Percentiles rank a stretch among this genome's conserved stretches.
Conservation (phyloP, 805 yeast species). For the Kuraishia piskuri region DNA sequence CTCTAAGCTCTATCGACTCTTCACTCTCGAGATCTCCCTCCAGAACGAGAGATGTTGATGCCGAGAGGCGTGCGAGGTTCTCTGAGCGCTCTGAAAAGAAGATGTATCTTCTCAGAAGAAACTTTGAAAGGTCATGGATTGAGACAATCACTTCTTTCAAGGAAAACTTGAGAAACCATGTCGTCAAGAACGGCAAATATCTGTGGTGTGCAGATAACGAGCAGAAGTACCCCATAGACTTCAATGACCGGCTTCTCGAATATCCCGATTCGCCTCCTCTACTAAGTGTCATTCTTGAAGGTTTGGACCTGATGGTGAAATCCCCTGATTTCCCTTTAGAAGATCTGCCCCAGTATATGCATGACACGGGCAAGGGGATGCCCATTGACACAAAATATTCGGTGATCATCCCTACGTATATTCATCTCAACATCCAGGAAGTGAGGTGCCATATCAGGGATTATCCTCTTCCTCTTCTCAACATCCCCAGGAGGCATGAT, state of each 20-base stretch:
- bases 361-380: slow-evolving; percentile 73
- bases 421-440: slow-evolving; percentile 52
- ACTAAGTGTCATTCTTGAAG: slow-evolving; percentile 36
- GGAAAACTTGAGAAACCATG: slow-evolving; percentile 28
- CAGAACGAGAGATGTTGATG: not conserved
- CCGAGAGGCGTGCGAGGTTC: not conserved
- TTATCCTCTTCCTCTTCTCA: slow-evolving; percentile 76
- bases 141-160: slow-evolving; percentile 44
- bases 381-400: slow-evolving; percentile 67
- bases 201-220: slow-evolving; percentile 31
- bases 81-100: slow-evolving; percentile 7
- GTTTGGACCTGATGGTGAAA: slow-evolving; percentile 34
- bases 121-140: slow-evolving; percentile 56
- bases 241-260: slow-evolving; percentile 38
- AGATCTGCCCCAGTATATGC: slow-evolving; percentile 49
- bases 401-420: slow-evolving; percentile 53
- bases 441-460: slow-evolving; percentile 69
- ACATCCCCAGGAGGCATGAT: slow-evolving; percentile 44
- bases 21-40: not conserved
- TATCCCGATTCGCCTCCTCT: slow-evolving; percentile 41
- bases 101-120: slow-evolving; percentile 13
- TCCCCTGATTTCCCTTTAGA: slow-evolving; percentile 39
- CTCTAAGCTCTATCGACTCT: not conserved
- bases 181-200: slow-evolving; percentile 28
- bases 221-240: slow-evolving; percentile 25